Evolutionary conservation across 768 basidiomycete genomes (phyloP).

Genomic region (Boletus pseudo-olivaceus): DNA sequence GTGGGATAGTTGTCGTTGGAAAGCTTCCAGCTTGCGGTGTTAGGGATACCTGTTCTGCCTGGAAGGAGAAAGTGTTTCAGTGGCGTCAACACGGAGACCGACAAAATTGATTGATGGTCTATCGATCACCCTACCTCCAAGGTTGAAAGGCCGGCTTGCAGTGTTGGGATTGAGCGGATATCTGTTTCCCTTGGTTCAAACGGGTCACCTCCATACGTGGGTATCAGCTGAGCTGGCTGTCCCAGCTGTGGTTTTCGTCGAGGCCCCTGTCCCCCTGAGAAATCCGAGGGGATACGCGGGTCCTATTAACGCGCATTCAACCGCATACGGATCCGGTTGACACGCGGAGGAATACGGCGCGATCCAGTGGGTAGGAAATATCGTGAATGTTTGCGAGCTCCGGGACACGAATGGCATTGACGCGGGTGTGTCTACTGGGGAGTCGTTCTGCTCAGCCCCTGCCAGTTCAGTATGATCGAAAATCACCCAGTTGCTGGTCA

Average conservation of each 20-base stretch:
- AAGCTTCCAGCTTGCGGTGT: neutral
- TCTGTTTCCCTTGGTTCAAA: neutral
- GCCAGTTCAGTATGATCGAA: neutral
- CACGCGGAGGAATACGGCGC: neutral
- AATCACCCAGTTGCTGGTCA: neutral
- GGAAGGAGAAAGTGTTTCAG: conserved; percentile 4
- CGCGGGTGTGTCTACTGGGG: neutral
- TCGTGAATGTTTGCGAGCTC: neutral
- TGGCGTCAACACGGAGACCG: neutral
- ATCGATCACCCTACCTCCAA: neutral
- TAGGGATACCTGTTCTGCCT: neutral
- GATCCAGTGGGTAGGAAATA: neutral
- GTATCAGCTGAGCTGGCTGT: neutral
- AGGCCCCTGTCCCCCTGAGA: conserved; percentile 16
- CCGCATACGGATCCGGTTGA: neutral
- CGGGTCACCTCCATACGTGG: neutral
- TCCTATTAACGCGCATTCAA: neutral
- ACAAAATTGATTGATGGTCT: neutral
- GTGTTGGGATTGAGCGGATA: neutral
- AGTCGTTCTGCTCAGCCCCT: neutral
- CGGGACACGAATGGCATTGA: too few relatives aligned
- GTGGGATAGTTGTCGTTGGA: conserved; percentile 1
- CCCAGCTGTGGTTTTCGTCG: neutral
- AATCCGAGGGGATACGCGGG: conserved; percentile 19
- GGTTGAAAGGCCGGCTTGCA: neutral